Conservation (phyloP, 1,139 yeast genomes). For the Candida neerlandica region DNA sequence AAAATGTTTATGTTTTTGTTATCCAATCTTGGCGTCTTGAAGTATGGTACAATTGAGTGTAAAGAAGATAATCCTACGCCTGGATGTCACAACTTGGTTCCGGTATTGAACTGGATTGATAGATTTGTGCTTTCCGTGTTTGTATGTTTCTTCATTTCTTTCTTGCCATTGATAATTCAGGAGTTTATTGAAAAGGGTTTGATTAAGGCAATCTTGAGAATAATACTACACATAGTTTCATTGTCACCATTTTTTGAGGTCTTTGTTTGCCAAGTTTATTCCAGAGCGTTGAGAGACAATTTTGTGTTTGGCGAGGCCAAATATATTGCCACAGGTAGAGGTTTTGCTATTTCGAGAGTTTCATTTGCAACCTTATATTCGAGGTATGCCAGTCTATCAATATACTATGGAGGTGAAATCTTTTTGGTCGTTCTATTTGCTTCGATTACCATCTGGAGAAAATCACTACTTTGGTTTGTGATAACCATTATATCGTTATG, state of each 20-base stretch:
- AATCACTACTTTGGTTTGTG: slow-evolving; percentile 83
- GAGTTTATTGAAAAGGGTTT: slow-evolving; percentile 80
- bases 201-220: slow-evolving; percentile 59
- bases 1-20: slow-evolving; percentile 70
- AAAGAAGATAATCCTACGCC: slow-evolving; percentile 55
- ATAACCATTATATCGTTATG: slow-evolving; percentile 71
- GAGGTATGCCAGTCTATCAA: slow-evolving; percentile 62
- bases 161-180: slow-evolving; percentile 76
- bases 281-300: slow-evolving; percentile 68
- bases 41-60: slow-evolving; percentile 62
- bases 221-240: slow-evolving; percentile 66
- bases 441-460: slow-evolving; percentile 71
- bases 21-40: slow-evolving; percentile 67
- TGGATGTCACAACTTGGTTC: slow-evolving; percentile 76
- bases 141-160: slow-evolving; percentile 81
- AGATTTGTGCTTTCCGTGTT: slow-evolving; percentile 80
- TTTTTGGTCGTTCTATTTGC: slow-evolving; percentile 64
- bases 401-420: slow-evolving; percentile 65
- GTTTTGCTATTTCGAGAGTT: slow-evolving; percentile 73
- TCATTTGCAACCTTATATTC: slow-evolving; percentile 64
- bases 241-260: slow-evolving; percentile 86
- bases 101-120: slow-evolving; percentile 78
- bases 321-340: slow-evolving; percentile 84
- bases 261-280: slow-evolving; percentile 82
- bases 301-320: slow-evolving; percentile 80